Percentiles rank a stretch among this genome's conserved stretches.
These are phyloP conservation scores for Wickerhamiella nectarea DNA, from an alignment of 805 yeast genomes.

Conservation along the genomic window DNA sequence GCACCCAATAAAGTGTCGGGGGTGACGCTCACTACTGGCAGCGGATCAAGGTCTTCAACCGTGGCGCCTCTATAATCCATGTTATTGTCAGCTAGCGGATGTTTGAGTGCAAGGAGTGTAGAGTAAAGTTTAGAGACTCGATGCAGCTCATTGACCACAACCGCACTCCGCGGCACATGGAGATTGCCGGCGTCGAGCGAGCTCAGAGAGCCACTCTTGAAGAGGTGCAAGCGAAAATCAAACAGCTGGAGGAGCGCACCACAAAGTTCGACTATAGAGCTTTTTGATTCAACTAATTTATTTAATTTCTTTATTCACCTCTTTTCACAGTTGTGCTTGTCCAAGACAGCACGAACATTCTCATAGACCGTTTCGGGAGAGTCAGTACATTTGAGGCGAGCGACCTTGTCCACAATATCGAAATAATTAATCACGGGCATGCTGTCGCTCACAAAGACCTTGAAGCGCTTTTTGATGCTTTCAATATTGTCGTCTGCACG, in stretches of 20 bases:
- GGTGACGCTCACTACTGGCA: slow-evolving; percentile 41
- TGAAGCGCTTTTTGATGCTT: slow-evolving; percentile 79
- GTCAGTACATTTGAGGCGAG: slow-evolving; percentile 64
- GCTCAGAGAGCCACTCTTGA: slow-evolving; percentile 34
- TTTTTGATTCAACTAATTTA: neutral
- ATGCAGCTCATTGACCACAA: slow-evolving; percentile 72
- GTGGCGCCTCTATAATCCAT: slow-evolving; percentile 30
- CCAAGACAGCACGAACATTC: slow-evolving; percentile 54
- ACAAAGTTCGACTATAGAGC: neutral
- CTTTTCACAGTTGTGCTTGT: slow-evolving; percentile 23
- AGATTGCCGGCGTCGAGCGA: slow-evolving; percentile 26
- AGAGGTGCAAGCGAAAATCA: slow-evolving; percentile 34
- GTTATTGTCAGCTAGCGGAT: slow-evolving; percentile 51
- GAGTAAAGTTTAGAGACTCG: slow-evolving; percentile 69
- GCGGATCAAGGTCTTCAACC: slow-evolving; percentile 44
- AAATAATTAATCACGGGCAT: slow-evolving; percentile 87
- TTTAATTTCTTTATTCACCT: neutral
- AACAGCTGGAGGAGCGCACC: slow-evolving; percentile 23
- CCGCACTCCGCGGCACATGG: slow-evolving; percentile 50
- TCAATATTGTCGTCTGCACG: slow-evolving; percentile 88
- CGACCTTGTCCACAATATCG: slow-evolving; percentile 58
- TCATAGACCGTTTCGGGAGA: slow-evolving; percentile 66
- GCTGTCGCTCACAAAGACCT: slow-evolving; percentile 71
- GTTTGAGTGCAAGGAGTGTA: slow-evolving; percentile 79
- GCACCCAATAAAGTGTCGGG: slow-evolving; percentile 35